These are phyloP conservation scores for Emmonsia crescens DNA, from an alignment of 2,329 filamentous ascomycete species.

Conservation along the genomic window DNA sequence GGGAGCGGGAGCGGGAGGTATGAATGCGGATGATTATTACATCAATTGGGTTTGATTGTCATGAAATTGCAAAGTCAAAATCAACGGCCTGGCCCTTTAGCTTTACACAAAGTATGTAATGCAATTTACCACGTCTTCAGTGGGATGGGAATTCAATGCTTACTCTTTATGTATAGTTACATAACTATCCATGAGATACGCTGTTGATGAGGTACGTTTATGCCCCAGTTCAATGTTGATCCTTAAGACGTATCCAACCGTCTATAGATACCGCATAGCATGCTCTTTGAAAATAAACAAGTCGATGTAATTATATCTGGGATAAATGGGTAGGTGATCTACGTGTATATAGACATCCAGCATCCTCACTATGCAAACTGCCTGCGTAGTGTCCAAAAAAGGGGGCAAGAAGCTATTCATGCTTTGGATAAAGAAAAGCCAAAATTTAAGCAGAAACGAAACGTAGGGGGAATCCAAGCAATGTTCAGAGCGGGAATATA, in stretches of 20 bases:
- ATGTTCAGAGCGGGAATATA: background rate
- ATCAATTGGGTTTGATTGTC: background rate
- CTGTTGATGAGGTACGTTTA: background rate
- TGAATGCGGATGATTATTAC: background rate
- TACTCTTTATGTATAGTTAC: background rate
- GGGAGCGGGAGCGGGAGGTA: no score
- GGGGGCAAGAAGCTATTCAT: background rate
- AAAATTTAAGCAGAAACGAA: background rate
- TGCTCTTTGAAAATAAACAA: background rate
- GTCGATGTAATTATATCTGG: background rate
- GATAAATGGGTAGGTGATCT: background rate
- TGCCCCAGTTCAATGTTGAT: background rate
- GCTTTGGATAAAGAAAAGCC: background rate
- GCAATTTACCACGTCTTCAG: background rate
- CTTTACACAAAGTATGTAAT: background rate
- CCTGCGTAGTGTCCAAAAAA: background rate
- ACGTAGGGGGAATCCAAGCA: background rate
- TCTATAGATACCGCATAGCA: background rate
- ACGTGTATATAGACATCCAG: background rate
- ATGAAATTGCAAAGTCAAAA: no score
- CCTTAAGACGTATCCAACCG: background rate
- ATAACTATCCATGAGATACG: background rate
- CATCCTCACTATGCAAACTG: background rate
- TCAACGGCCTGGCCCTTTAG: no score
- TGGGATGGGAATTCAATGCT: background rate